phyloP scores from a whole-genome alignment of 2,329 filamentous ascomycete species.

The Nemania sp. region DNA sequence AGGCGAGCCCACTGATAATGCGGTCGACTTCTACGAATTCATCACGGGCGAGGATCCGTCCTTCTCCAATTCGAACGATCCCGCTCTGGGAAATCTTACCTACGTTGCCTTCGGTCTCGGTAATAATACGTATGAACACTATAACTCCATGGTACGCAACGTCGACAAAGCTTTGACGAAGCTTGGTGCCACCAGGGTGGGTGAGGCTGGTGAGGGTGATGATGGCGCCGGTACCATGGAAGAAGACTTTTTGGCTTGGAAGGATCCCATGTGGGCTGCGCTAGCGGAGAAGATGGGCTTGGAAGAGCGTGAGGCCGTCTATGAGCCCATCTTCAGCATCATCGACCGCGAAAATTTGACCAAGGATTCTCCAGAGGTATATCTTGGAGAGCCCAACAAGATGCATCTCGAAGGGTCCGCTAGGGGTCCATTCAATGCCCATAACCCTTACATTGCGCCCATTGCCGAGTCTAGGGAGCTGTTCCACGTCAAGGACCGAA shows the following conservation, averaged over 20 bases:
- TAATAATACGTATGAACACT: conserved; percentile 99
- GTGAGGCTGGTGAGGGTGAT: conserved; percentile 89
- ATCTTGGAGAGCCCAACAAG: conserved; percentile 94
- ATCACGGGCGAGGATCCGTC: conserved; percentile 77
- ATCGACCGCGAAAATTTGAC: conserved; percentile 74
- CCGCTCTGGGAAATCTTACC: conserved; percentile 79
- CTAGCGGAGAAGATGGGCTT: conserved; percentile 81
- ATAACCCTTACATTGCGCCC: conserved; percentile 96
- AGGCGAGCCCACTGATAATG: conserved; percentile 97
- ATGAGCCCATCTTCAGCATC: conserved; percentile 89
- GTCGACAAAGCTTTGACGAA: conserved; percentile 80
- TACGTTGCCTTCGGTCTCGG: conserved; percentile 95
- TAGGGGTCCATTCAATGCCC: conserved; percentile 91
- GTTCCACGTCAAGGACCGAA: conserved; percentile 85
- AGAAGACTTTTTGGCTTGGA: conserved; percentile 98
- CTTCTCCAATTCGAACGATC: conserved; percentile 76
- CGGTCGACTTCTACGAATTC: conserved; percentile 98
- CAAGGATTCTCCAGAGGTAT: conserved; percentile 78
- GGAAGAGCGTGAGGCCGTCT: conserved; percentile 93
- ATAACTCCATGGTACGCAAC: conserved; percentile 97
- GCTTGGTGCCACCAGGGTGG: conserved; percentile 82
- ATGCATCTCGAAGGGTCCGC: conserved; percentile 84
- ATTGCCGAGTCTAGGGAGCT: conserved; percentile 89
- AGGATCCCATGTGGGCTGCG: conserved; percentile 97
- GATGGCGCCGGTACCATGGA: conserved; percentile 99